Evolutionary conservation across 2,329 filamentous ascomycete genomes (phyloP), one percentile per base, ranked within the genome.

Genomic region (Aspergillus arachidicola): DNA sequence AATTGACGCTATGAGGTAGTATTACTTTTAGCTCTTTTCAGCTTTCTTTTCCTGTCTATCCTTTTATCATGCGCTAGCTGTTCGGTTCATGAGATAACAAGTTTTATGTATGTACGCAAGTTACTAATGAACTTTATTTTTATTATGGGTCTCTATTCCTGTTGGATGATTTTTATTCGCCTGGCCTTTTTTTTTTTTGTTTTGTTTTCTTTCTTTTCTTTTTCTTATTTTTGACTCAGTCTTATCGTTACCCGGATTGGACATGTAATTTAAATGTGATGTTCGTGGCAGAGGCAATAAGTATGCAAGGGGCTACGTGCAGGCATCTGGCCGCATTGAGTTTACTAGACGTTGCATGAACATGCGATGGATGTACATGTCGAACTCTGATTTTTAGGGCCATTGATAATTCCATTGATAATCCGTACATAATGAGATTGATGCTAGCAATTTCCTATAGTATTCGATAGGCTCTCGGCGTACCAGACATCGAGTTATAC

Each of bases 71-170:
- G 46, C 19, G 19, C 26, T 54, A 34, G 28, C 14, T 57, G 34
- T 23, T n/a, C 23, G 28, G 38, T 51, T 54, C 12, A 61, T 38
- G 56, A 55, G 36, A 9, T 38, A 48, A 23, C 46, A 62, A 55
- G 46, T 28, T 45, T 57, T 21, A 62, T 59, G 60, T 62, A 58
- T 56, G 48, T 59, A 62, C 51, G 48, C 38, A 30, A 36, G 14
- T 58, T 45, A 36, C 28, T 58, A 62, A 62, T 58, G 60, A 55
- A 55, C 30, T 58, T 58, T 60, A 53, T 19, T 48, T 26, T 32
- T 53, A 16, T 41, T n/a, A 41, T 41, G 38, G 16, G 38, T n/a
- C 6, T 19, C 7, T n/a, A 9, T 41, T 36, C 1, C 34, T 19
- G 7, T 41, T 19, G 19, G 36, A 19, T 41, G 1, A 9, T 19